Percentiles rank a stretch among this genome's conserved stretches.
Conservation (phyloP, 352 stramenopile species). For the Elongisporangium undulatum region DNA sequence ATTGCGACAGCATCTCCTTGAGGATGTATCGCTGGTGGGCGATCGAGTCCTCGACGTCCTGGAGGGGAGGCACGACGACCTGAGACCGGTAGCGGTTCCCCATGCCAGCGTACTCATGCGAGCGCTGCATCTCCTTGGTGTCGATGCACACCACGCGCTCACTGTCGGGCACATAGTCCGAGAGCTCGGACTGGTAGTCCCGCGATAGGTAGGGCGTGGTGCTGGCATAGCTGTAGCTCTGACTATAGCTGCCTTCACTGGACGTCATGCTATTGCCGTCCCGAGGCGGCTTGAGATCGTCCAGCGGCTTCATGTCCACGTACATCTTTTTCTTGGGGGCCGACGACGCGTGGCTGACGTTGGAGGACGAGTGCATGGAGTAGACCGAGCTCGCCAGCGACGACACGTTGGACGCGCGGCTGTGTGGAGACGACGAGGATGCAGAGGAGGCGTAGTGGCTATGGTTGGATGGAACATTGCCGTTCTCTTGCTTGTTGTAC, state of each 20-base stretch:
- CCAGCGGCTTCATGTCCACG: conserved; percentile 38
- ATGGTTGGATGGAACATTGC: background rate
- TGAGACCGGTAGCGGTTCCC: conserved; percentile 6
- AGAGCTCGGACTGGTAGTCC: conserved; percentile 7
- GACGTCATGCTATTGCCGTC: conserved; percentile 26
- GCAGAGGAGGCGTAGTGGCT: background rate
- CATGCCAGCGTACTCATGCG: conserved; percentile 8
- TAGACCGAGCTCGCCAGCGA: conserved; percentile 3
- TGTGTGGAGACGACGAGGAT: background rate
- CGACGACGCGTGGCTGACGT: background rate
- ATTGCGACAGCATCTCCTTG: conserved; percentile 46
- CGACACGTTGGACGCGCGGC: background rate
- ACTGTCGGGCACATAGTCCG: conserved; percentile 18
- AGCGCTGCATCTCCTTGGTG: conserved; percentile 29
- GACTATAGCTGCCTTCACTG: conserved; percentile 37
- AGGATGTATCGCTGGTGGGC: conserved; percentile 59
- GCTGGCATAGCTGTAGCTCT: conserved; percentile 11
- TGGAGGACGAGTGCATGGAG: conserved; percentile 6
- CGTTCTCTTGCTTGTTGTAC: background rate
- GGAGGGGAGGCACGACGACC: conserved; percentile 15
- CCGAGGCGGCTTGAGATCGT: conserved; percentile 24
- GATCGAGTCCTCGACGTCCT: conserved; percentile 56
- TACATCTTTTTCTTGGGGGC: conserved; percentile 15
- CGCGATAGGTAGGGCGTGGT: conserved; percentile 6
- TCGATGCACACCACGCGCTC: conserved; percentile 34